phyloP scores from a whole-genome alignment of 495 filamentous ascomycete species.

The Aspergillus taichungensis region DNA sequence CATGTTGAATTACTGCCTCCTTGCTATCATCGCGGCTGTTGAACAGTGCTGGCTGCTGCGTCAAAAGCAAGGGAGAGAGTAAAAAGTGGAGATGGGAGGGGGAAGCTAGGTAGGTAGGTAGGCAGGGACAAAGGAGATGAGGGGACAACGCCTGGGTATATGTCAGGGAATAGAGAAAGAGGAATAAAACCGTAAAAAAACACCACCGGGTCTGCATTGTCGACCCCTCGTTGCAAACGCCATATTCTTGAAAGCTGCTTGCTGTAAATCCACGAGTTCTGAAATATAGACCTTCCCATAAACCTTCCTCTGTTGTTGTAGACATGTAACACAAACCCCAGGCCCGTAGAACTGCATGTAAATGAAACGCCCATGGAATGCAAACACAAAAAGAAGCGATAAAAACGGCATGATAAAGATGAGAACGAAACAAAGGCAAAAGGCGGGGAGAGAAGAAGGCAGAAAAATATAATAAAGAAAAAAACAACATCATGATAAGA shows the following conservation, averaged over 20 bases:
- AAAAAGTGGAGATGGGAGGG: neutral
- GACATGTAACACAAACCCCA: slow-evolving; percentile 10
- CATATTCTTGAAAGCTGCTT: slow-evolving; percentile 19
- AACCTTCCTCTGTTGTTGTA: slow-evolving; percentile 11
- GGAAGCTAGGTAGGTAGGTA: neutral
- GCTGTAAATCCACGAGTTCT: slow-evolving; percentile 15
- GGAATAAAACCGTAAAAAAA: slow-evolving; percentile 9
- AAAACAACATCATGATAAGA: neutral
- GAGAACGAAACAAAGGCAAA: slow-evolving; percentile 1
- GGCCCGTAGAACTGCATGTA: slow-evolving; percentile 9
- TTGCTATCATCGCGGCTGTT: neutral
- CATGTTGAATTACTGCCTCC: neutral
- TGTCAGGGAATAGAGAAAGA: slow-evolving; percentile 17
- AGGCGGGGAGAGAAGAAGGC: neutral
- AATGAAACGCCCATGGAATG: slow-evolving; percentile 18
- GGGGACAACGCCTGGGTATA: slow-evolving; percentile 20
- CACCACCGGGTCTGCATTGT: slow-evolving; percentile 18
- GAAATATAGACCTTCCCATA: slow-evolving; percentile 18
- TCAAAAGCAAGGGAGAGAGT: neutral
- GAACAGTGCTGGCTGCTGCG: too few species aligned
- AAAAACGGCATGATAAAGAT: neutral
- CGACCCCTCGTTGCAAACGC: slow-evolving; percentile 18
- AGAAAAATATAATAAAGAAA: neutral
- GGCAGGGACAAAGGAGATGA: slow-evolving; percentile 2
- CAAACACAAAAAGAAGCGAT: slow-evolving; percentile 7